phyloP scores from a whole-genome alignment of 345 rosid species.

The Salix brachista region DNA sequence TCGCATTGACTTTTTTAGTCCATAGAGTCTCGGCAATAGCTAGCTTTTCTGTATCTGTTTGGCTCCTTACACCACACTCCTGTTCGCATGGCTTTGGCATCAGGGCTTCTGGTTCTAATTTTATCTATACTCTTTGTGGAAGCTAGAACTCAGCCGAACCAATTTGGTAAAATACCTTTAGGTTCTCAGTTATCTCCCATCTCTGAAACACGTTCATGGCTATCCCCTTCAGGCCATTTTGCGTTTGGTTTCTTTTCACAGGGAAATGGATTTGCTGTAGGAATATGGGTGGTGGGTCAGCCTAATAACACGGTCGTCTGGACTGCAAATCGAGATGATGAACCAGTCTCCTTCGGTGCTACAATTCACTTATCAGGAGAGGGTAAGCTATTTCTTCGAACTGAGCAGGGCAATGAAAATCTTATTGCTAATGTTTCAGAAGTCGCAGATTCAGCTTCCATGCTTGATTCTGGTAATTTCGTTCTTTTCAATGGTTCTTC shows the following conservation, averaged over 20 bases:
- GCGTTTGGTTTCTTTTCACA: slow-evolving; percentile 29
- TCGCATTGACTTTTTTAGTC: neutral
- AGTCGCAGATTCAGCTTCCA: slow-evolving; percentile 14
- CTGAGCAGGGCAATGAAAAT: neutral
- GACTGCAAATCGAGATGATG: slow-evolving; percentile 30
- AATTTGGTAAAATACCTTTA: neutral
- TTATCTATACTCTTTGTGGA: neutral
- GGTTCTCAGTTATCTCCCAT: slow-evolving; percentile 4
- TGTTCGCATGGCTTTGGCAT: neutral
- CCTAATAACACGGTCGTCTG: slow-evolving; percentile 14
- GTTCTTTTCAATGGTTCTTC: neutral
- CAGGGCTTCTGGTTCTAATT: neutral
- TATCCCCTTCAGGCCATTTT: slow-evolving; percentile 21
- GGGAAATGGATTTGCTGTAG: slow-evolving; percentile 21
- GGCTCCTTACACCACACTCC: neutral
- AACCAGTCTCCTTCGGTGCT: slow-evolving; percentile 13
- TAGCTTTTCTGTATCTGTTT: neutral
- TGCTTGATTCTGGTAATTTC: slow-evolving; percentile 34
- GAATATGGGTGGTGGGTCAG: slow-evolving; percentile 6
- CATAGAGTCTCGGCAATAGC: neutral
- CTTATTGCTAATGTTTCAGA: neutral
- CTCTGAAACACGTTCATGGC: neutral
- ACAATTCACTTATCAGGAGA: neutral
- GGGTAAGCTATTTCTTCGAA: slow-evolving; percentile 18
- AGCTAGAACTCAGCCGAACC: neutral